A percentile compares a stretch with the other conserved stretches of the same genome.
Evolutionary conservation across 1,139 yeast genomes (phyloP).

Genomic region (Entelexis sorbosivorans): DNA sequence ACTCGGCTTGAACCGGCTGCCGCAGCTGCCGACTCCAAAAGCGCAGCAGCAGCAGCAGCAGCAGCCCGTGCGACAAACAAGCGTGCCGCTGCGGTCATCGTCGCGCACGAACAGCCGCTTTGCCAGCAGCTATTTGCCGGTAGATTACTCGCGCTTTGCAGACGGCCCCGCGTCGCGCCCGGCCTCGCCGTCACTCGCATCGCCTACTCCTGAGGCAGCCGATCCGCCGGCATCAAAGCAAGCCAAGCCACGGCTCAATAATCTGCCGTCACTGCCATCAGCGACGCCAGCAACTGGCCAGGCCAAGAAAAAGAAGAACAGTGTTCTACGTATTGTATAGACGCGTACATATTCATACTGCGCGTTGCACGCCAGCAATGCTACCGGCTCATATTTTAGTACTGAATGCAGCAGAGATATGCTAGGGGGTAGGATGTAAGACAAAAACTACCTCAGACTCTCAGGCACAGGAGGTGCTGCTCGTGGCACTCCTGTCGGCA

Average conservation of each 20-base stretch:
- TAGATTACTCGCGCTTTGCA: not conserved
- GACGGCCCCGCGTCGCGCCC: not conserved
- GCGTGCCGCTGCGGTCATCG: slow-evolving; percentile 3
- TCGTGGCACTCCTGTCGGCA: slow-evolving; percentile 70
- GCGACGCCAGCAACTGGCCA: not conserved
- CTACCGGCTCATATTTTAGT: no score
- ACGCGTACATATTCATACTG: not conserved
- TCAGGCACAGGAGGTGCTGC: slow-evolving; percentile 62
- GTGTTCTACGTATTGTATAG: slow-evolving; percentile 17
- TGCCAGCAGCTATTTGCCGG: not conserved
- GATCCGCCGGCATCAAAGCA: not conserved
- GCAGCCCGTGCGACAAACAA: slow-evolving; percentile 9
- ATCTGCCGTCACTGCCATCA: slow-evolving; percentile 11
- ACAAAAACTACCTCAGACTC: slow-evolving; percentile 24
- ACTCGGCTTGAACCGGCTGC: not conserved
- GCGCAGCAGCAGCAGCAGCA: slow-evolving; percentile 6
- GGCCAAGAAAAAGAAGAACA: slow-evolving; percentile 7
- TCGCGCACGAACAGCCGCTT: not conserved
- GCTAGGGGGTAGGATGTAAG: no score
- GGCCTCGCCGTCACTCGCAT: not conserved
- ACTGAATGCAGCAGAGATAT: no score
- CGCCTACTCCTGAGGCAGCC: not conserved
- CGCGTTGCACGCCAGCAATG: not conserved
- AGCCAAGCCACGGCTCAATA: not conserved
- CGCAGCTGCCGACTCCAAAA: not conserved